Base-by-base conservation (phyloP, 257 asterid species). In the Solanum rostratum region DNA sequence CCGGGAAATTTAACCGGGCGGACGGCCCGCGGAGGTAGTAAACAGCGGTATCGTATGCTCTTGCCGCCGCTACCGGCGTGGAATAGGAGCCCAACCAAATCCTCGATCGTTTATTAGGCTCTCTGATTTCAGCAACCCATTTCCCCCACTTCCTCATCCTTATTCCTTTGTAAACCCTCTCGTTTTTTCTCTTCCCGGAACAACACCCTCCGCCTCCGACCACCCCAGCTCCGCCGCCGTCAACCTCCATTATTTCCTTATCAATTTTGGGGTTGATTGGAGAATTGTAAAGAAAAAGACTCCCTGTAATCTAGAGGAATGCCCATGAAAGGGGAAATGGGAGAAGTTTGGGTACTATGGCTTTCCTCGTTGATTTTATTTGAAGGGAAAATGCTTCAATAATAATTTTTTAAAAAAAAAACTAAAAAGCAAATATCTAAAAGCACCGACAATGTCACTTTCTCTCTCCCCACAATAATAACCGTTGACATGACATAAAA, bases 71-170 rank as follows among this genome's bases (percentile, higher is more conserved):
- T 19, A 91, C 89, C 68, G 99, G 91, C 37, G 97, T 92, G 24
- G 97, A 90, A 85, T 95, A 95, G 7, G 99, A 94, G 0, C 99
- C 99, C 19, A 94, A 87, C 98, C 99, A 95, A 81, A 95, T 92
- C 84, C 99, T 86, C 0, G 99, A 91, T 43, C 98, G 89, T 88
- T 95, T 95, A 87, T 95, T 94, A 3, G 99, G 99, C 86, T 96
- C 99, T 65, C 98, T 83, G 33, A 96, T 96, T 90, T 96, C 98
- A 5, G 99, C 99, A 69, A 95, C 99, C 99, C 99, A 95, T 87
- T 95, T 95, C 0, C 98, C 99, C 99, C 98, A 95, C 93, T 95
- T 96, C 65, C 99, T 96, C 99, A 94, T 94, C 92, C 98, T 74
- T 65, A 96, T 93, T 20, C 99, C 99, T 46, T 92, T 93, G 89